A percentile compares a stretch with the other conserved stretches of the same genome.
These are phyloP conservation scores for Boletus bicolor DNA, from an alignment of 768 basidiomycete genomes.

Conservation along the genomic window DNA sequence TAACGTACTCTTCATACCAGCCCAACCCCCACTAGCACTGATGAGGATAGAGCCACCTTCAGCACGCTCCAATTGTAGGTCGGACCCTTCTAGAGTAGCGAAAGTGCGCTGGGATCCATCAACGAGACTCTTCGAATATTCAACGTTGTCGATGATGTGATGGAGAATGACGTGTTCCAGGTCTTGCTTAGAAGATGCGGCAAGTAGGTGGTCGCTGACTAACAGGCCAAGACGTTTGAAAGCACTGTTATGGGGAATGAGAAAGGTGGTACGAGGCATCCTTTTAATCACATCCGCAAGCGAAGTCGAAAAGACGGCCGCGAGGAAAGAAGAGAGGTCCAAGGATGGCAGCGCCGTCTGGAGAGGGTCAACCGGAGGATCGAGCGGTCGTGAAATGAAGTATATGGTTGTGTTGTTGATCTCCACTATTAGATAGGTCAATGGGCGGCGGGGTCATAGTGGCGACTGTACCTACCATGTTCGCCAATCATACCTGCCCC, in stretches of 20 bases:
- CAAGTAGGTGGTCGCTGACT: slow-evolving; percentile 81
- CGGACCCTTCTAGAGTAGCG: slow-evolving; percentile 81
- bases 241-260: slow-evolving; percentile 88
- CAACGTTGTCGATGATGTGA: slow-evolving; percentile 72
- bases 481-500: slow-evolving; percentile 79
- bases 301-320: slow-evolving; percentile 82
- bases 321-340: slow-evolving; percentile 88
- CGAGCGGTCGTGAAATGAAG: slow-evolving; percentile 78
- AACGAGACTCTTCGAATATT: slow-evolving; percentile 62
- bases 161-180: slow-evolving; percentile 84
- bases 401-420: slow-evolving; percentile 83
- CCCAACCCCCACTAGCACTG: slow-evolving; percentile 76
- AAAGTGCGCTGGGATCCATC: slow-evolving; percentile 71
- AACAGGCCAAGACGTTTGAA: slow-evolving; percentile 83
- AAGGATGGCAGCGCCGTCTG: slow-evolving; percentile 77
- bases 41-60: slow-evolving; percentile 46
- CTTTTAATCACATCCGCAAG: slow-evolving; percentile 67
- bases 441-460: neutral
- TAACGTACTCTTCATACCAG: slow-evolving; percentile 60
- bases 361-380: slow-evolving; percentile 78
- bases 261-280: slow-evolving; percentile 70
- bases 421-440: slow-evolving; percentile 47
- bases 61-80: slow-evolving; percentile 67
- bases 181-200: slow-evolving; percentile 73
- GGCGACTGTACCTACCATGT: slow-evolving; percentile 50